Percentiles rank a stretch among this genome's conserved stretches.
Conservation (phyloP, 495 filamentous ascomycete genomes). For the Xylaria intraflava region DNA sequence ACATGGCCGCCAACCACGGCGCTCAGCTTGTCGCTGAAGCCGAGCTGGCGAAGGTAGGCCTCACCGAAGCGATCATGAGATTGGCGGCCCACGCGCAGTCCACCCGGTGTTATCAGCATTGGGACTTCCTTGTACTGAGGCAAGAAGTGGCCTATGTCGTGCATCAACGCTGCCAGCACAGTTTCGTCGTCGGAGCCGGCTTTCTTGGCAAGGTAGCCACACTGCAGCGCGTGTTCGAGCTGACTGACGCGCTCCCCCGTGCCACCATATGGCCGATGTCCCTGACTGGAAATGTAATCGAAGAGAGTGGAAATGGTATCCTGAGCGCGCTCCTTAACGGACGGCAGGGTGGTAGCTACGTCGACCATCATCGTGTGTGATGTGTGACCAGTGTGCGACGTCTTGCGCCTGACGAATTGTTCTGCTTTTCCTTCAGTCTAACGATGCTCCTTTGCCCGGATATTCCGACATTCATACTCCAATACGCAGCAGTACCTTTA, state of each 20-base stretch:
- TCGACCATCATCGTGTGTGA: too few relatives aligned
- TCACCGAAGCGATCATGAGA: constrained; percentile 41
- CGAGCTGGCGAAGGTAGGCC: constrained; percentile 31
- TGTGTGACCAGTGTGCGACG: too few relatives aligned
- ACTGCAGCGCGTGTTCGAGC: constrained; percentile 42
- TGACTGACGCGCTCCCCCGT: constrained; percentile 40
- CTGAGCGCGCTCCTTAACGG: too few relatives aligned
- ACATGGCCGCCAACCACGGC: constrained; percentile 40
- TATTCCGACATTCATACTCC: too few relatives aligned
- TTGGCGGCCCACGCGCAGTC: constrained; percentile 34
- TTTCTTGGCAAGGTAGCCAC: constrained; percentile 25
- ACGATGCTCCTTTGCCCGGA: too few relatives aligned
- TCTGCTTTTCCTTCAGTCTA: too few relatives aligned
- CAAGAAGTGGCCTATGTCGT: constrained; percentile 41
- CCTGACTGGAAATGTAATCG: too few relatives aligned
- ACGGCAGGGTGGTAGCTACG: too few relatives aligned
- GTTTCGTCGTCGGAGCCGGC: constrained; percentile 25
- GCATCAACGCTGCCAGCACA: constrained; percentile 38
- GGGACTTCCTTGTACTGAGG: background rate
- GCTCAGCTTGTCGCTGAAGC: constrained; percentile 35
- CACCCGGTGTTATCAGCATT: constrained; percentile 3
- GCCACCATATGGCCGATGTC: too few relatives aligned
- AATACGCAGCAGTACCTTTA: too few relatives aligned
- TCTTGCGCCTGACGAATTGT: too few relatives aligned
- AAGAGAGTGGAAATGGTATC: too few relatives aligned